Percentiles rank a stretch among this genome's conserved stretches.
Evolutionary conservation across 2,329 filamentous ascomycete genomes (phyloP).

Genomic region (Alternaria rosae): DNA sequence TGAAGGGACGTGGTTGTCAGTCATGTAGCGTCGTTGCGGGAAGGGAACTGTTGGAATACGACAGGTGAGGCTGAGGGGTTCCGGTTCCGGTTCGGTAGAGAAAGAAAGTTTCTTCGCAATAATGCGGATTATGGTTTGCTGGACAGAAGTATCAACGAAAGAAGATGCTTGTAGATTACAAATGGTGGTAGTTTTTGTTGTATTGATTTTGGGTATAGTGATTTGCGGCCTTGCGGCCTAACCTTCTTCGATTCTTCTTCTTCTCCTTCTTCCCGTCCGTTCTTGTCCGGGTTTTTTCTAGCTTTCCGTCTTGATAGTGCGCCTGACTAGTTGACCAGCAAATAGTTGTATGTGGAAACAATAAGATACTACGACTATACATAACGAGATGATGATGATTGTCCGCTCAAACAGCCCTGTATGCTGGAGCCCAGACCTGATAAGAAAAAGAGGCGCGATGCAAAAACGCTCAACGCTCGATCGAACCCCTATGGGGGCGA

Average conservation of each 20-base stretch:
- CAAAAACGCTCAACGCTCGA: constrained; percentile 24
- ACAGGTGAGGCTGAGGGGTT: not conserved
- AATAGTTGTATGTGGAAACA: not conserved
- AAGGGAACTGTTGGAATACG: not conserved
- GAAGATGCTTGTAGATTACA: not conserved
- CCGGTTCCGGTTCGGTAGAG: not conserved
- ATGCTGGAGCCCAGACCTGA: constrained; percentile 16
- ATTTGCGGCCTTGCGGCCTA: constrained; percentile 1
- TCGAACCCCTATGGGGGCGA: constrained; percentile 23
- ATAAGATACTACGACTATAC: constrained; percentile 5
- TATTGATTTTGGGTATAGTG: not conserved
- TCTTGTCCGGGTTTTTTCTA: not conserved
- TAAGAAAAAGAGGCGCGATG: not conserved
- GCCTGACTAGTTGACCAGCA: not conserved
- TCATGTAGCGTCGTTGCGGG: not conserved
- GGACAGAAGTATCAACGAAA: not conserved
- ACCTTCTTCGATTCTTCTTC: not conserved
- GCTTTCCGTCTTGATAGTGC: not conserved
- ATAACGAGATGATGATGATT: constrained; percentile 1
- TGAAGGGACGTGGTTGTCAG: not conserved
- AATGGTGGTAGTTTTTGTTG: not conserved
- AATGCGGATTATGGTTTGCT: not conserved
- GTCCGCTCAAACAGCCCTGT: constrained; percentile 10
- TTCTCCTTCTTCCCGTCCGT: not conserved
- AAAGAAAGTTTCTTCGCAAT: not conserved